Evolutionary conservation across 2,329 filamentous ascomycete genomes (phyloP).

Genomic region (Exophiala lecanii-corni): DNA sequence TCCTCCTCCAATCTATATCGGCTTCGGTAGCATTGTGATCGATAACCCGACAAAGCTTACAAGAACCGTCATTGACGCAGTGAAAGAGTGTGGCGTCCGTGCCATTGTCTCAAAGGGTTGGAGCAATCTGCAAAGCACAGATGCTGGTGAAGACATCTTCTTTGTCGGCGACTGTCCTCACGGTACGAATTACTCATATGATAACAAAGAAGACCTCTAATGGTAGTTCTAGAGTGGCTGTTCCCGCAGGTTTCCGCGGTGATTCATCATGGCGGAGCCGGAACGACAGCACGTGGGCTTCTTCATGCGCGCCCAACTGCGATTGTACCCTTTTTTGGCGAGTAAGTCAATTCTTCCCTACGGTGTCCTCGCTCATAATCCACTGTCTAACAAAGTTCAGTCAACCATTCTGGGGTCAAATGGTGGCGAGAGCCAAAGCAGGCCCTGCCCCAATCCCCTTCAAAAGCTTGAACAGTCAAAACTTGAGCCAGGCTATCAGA

Average conservation of each 20-base stretch:
- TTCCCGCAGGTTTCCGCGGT: conserved; percentile 53
- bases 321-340: conserved; percentile 56
- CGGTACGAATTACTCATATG: no score
- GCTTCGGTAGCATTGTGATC: conserved; percentile 55
- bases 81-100: conserved; percentile 44
- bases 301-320: conserved; percentile 48
- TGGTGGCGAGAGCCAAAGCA: conserved; percentile 47
- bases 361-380: neutral
- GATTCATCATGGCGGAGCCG: conserved; percentile 57
- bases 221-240: conserved; percentile 45
- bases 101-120: conserved; percentile 54
- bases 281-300: conserved; percentile 49
- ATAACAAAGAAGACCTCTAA: no score
- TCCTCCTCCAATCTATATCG: conserved; percentile 51
- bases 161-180: conserved; percentile 54
- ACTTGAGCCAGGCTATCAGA: conserved; percentile 43
- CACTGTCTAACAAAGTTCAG: conserved; percentile 3
- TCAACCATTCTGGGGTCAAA: conserved; percentile 53
- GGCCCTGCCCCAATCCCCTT: conserved; percentile 47
- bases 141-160: conserved; percentile 39
- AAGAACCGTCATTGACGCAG: conserved; percentile 45
- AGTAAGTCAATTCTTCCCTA: conserved; percentile 30
- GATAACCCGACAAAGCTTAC: conserved; percentile 46
- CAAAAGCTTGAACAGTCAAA: conserved; percentile 41
- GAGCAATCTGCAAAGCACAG: conserved; percentile 41